Conservation (phyloP, 768 basidiomycete species). For the Hortiboletus campestris region DNA sequence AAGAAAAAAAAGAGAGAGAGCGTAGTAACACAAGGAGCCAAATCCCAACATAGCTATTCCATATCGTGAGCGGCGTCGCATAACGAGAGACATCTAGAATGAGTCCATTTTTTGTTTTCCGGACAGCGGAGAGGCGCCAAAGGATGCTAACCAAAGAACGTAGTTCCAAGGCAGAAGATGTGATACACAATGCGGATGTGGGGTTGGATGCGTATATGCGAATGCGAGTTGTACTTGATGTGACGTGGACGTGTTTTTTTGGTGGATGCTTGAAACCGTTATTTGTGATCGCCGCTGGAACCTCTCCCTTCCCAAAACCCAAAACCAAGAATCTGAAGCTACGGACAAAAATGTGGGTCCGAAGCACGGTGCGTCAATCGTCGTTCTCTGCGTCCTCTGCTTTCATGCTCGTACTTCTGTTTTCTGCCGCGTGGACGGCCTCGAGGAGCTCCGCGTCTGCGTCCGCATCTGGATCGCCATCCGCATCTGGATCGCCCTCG, state of each 20-base stretch:
- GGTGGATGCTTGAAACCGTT: slow-evolving; percentile 6
- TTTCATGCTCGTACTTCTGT: slow-evolving; percentile 36
- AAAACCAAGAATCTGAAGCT: slow-evolving; percentile 5
- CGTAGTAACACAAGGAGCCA: slow-evolving; percentile 9
- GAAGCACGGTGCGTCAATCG: slow-evolving; percentile 7
- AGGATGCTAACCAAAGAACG: background rate
- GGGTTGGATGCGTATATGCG: slow-evolving; percentile 3
- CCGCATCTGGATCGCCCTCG: slow-evolving; percentile 36
- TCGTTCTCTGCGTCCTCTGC: slow-evolving; percentile 27
- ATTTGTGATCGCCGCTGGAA: background rate
- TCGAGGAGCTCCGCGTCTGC: slow-evolving; percentile 46
- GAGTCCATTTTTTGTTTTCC: background rate
- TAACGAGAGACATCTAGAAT: slow-evolving; percentile 10
- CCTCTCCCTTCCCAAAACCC: slow-evolving; percentile 17
- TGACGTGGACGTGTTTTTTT: background rate
- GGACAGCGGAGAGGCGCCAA: slow-evolving; percentile 14
- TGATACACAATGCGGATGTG: slow-evolving; percentile 4
- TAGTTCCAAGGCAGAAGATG: background rate
- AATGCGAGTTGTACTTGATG: slow-evolving; percentile 8
- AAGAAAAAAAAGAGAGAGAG: background rate
- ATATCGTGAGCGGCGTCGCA: slow-evolving; percentile 10
- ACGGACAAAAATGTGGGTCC: background rate
- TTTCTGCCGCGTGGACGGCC: slow-evolving; percentile 51
- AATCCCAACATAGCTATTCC: slow-evolving; percentile 13
- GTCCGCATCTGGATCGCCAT: slow-evolving; percentile 36